Evolutionary conservation across 129 eudicot genomes (phyloP).

Genomic region (Mikania micrantha): DNA sequence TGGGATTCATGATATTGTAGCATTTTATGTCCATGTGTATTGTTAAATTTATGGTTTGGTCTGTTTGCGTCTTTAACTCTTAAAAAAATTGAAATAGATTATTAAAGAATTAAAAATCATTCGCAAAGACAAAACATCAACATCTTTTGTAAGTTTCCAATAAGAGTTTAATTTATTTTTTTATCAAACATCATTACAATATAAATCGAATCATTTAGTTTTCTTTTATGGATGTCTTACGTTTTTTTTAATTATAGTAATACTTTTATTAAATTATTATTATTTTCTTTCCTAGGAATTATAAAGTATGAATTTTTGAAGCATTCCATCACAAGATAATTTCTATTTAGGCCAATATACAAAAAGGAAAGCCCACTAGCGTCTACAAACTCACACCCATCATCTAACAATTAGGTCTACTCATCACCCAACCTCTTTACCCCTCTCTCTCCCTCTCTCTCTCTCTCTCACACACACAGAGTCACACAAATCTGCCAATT

Average conservation of each 20-base stretch:
- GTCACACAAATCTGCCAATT: conserved; percentile 4
- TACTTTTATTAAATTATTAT: background rate
- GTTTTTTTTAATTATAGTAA: background rate
- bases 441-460: background rate
- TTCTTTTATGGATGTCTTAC: background rate
- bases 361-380: conserved; percentile 23
- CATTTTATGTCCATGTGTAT: too few relatives aligned
- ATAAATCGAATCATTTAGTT: background rate
- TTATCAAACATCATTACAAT: background rate
- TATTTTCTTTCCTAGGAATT: background rate
- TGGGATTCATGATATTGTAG: too few relatives aligned
- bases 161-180: background rate
- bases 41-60: too few relatives aligned
- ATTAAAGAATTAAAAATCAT: background rate
- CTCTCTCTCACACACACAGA: background rate
- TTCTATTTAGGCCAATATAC: background rate
- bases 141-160: background rate
- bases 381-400: background rate
- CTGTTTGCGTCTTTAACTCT: too few relatives aligned
- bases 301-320: background rate
- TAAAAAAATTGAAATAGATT: background rate
- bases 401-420: conserved; percentile 20
- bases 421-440: conserved; percentile 7
- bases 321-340: background rate
- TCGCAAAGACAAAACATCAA: background rate